Conservation (phyloP, 306 rosid genomes). For the Macrotyloma uniflorum region DNA sequence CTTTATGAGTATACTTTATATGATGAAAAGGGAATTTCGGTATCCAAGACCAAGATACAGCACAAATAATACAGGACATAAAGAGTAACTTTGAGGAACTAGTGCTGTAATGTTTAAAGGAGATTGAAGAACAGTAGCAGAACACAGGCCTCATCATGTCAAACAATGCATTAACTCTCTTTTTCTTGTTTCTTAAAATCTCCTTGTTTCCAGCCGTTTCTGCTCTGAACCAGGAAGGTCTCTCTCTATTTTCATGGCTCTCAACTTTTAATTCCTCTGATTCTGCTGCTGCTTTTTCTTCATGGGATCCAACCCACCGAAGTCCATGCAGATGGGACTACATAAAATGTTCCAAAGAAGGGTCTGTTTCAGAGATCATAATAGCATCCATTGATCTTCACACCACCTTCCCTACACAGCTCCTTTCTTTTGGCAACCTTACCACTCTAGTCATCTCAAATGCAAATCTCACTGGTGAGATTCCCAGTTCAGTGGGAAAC, state of each 20-base stretch:
- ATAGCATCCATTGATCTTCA: conserved; percentile 60
- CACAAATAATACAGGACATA: conserved; percentile 29
- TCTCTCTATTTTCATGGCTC: conserved; percentile 79
- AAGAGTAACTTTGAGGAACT: conserved; percentile 41
- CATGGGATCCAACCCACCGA: conserved; percentile 66
- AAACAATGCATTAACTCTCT: conserved; percentile 49
- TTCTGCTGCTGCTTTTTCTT: conserved; percentile 59
- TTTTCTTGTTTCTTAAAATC: conserved; percentile 59
- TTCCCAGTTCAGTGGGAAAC: conserved; percentile 62
- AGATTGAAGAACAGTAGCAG: conserved; percentile 47
- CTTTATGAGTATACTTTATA: conserved; percentile 25
- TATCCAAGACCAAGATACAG: not conserved
- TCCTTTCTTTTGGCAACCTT: conserved; percentile 41
- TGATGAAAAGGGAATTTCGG: not conserved
- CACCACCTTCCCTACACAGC: not conserved
- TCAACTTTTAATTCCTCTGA: conserved; percentile 63
- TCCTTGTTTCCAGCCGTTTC: conserved; percentile 51
- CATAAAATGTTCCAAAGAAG: conserved; percentile 57
- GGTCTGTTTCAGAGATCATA: conserved; percentile 65
- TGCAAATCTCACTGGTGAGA: conserved; percentile 68
- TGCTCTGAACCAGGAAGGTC: conserved; percentile 77
- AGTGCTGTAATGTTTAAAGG: conserved; percentile 41
- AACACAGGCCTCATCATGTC: conserved; percentile 54
- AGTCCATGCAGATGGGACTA: conserved; percentile 80
- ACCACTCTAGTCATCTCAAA: conserved; percentile 62